phyloP scores from a whole-genome alignment of 441 rosid genomes.

The Lepidium campestre region DNA sequence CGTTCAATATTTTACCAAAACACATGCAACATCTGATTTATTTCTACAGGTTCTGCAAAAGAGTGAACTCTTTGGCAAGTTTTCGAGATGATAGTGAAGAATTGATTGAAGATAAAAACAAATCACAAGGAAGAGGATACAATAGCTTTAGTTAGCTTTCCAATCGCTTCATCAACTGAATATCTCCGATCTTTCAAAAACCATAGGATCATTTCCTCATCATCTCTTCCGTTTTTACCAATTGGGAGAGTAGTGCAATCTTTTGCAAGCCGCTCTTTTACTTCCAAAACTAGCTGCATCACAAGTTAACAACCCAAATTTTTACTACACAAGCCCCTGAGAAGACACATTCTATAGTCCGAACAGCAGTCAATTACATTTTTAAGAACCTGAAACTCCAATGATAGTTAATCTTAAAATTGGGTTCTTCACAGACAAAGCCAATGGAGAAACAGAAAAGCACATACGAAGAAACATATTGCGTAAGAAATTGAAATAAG shows the following conservation, averaged over 20 bases:
- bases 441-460: not conserved
- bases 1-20: not conserved
- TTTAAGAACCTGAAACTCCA: not conserved
- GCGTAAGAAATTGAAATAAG: conserved; percentile 8
- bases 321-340: not conserved
- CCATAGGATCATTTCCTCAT: conserved; percentile 92
- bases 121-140: conserved; percentile 48
- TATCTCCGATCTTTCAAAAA: conserved; percentile 71
- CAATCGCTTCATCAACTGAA: conserved; percentile 55
- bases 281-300: conserved; percentile 71
- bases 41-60: not conserved
- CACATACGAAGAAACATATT: not conserved
- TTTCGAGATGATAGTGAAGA: not conserved
- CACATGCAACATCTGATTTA: not conserved
- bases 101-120: not conserved
- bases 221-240: conserved; percentile 92
- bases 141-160: conserved; percentile 70
- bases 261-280: conserved; percentile 61
- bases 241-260: conserved; percentile 54
- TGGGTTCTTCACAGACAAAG: not conserved
- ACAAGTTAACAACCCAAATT: conserved; percentile 1
- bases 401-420: not conserved
- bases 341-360: not conserved
- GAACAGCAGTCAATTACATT: not conserved
- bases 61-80: not conserved